phyloP scores from a whole-genome alignment of 2,329 filamentous ascomycete species.

The Beauveria bassiana region DNA sequence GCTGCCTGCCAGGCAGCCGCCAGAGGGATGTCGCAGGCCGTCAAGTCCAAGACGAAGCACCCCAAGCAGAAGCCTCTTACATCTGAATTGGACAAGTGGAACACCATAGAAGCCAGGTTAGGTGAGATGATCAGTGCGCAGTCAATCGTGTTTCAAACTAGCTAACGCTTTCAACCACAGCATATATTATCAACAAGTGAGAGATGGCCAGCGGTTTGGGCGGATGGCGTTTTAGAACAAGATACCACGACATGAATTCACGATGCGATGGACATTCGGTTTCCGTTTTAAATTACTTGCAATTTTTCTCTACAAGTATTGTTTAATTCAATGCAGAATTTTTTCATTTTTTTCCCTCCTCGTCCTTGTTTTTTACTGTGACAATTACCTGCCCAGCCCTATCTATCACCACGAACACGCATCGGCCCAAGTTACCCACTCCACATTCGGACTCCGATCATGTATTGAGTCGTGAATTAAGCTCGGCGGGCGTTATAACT shows the following conservation, averaged over 20 bases:
- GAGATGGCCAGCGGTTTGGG: background rate
- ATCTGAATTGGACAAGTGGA: slow-evolving; percentile 3
- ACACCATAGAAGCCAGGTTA: slow-evolving; percentile 5
- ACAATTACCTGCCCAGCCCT: background rate
- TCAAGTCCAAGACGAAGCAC: background rate
- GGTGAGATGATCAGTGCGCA: background rate
- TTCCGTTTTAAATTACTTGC: background rate
- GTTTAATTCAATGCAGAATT: background rate
- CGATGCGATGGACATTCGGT: background rate
- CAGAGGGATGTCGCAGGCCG: background rate
- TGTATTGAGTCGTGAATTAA: background rate
- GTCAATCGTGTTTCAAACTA: background rate
- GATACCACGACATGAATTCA: slow-evolving; percentile 5
- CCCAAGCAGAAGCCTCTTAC: slow-evolving; percentile 1
- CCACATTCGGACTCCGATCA: background rate
- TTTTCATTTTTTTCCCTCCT: too few species aligned
- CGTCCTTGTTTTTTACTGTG: background rate
- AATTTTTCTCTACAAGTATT: too few species aligned
- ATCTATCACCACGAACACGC: background rate
- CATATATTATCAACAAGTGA: slow-evolving; percentile 8
- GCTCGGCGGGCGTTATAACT: background rate
- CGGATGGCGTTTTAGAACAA: background rate
- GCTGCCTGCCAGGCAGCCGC: background rate
- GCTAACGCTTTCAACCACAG: background rate
- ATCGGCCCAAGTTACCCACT: background rate